Percentiles rank a stretch among this genome's conserved stretches.
Conservation (phyloP, 108 stramenopile genomes). For the Pseudonitzschia delicatissima region DNA sequence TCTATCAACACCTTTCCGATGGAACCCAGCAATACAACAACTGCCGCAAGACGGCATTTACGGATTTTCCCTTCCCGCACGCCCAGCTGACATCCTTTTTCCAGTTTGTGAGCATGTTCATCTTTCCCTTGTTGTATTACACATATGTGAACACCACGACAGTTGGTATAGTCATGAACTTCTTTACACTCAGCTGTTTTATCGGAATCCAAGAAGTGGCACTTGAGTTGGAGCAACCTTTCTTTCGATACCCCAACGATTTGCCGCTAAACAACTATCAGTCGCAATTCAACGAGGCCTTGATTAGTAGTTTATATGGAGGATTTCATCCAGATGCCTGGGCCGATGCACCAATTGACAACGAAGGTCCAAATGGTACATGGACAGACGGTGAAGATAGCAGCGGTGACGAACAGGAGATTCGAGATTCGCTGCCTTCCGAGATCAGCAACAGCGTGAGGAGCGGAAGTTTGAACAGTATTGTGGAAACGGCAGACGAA, state of each 20-base stretch:
- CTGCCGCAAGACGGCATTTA: conserved; percentile 67
- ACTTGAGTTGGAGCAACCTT: conserved; percentile 60
- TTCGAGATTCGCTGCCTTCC: neutral
- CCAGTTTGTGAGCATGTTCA: conserved; percentile 25
- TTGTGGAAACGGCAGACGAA: no score
- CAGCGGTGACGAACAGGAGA: no score
- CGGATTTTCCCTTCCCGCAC: conserved; percentile 77
- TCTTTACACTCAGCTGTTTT: conserved; percentile 45
- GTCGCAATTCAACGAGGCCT: conserved; percentile 64
- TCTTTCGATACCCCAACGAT: conserved; percentile 63
- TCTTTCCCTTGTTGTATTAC: conserved; percentile 53
- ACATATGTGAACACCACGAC: conserved; percentile 32
- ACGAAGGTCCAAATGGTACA: neutral
- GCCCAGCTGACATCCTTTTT: conserved; percentile 46
- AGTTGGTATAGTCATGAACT: conserved; percentile 53
- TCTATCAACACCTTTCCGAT: conserved; percentile 56
- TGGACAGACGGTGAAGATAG: neutral
- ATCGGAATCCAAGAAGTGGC: conserved; percentile 60
- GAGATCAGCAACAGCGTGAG: no score
- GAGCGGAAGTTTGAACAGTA: no score
- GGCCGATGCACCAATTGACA: neutral
- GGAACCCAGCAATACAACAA: conserved; percentile 59
- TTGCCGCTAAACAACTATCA: conserved; percentile 64
- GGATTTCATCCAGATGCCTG: conserved; percentile 62
- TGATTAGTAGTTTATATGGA: conserved; percentile 46